Percentiles rank a stretch among this genome's conserved stretches.
These are phyloP conservation scores for Pseudozyma hubeiensis DNA, from an alignment of 1,284 basidiomycete species.

Conservation along the genomic window DNA sequence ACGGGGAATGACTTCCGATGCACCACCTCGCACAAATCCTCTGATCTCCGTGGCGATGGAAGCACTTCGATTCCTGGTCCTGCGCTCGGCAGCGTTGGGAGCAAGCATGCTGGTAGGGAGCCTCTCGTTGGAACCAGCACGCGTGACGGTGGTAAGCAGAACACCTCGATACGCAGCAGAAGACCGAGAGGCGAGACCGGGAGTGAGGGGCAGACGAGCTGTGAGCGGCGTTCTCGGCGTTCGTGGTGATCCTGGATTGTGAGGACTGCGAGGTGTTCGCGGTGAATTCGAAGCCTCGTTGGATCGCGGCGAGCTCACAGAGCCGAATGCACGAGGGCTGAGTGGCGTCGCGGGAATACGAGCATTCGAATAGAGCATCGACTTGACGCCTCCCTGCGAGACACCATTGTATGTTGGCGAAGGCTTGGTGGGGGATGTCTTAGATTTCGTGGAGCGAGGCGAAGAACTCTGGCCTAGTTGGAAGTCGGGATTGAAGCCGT, in stretches of 20 bases:
- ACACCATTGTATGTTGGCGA: slow-evolving; percentile 21
- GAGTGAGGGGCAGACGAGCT: slow-evolving; percentile 15
- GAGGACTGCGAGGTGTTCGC: slow-evolving; percentile 9
- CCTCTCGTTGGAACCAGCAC: slow-evolving; percentile 4
- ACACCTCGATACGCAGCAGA: slow-evolving; percentile 25
- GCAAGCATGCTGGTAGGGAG: not conserved
- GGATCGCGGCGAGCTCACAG: slow-evolving; percentile 1
- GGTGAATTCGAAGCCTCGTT: slow-evolving; percentile 1
- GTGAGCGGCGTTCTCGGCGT: slow-evolving; percentile 19
- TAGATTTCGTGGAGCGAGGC: not conserved
- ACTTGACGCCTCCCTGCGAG: slow-evolving; percentile 19
- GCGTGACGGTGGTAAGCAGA: slow-evolving; percentile 33
- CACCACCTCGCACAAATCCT: slow-evolving; percentile 27
- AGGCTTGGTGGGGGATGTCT: slow-evolving; percentile 21
- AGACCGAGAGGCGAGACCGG: slow-evolving; percentile 5
- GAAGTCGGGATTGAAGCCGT: slow-evolving; percentile 34
- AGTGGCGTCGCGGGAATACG: slow-evolving; percentile 6
- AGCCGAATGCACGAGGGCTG: slow-evolving; percentile 15
- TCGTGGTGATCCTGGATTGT: slow-evolving; percentile 1
- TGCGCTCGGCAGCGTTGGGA: not conserved
- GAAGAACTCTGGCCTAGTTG: slow-evolving; percentile 10
- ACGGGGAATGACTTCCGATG: slow-evolving; percentile 24
- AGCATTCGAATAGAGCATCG: slow-evolving; percentile 20
- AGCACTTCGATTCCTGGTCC: slow-evolving; percentile 16
- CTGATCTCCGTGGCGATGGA: slow-evolving; percentile 26